Evolutionary conservation across 2,329 filamentous ascomycete genomes (phyloP), one percentile per base, ranked within the genome.

Genomic region (Pseudocercospora pini-densiflorae): DNA sequence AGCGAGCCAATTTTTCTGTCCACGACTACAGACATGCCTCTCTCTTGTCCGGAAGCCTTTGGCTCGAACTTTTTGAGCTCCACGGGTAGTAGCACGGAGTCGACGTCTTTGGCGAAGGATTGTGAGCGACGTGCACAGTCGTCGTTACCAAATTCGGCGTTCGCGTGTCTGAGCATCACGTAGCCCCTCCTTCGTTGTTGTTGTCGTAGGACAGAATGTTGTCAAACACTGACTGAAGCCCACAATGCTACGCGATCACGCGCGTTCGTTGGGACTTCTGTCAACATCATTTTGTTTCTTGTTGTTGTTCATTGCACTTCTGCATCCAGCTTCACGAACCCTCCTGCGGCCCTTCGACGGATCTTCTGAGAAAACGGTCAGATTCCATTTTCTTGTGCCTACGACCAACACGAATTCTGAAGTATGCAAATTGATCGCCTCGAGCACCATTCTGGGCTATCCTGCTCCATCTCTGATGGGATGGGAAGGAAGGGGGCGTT

Each of bases 381-480:
- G 43, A 23, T 24, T 68, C 27, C 65, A 68, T 57, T 23, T 62
- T 36, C 51, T 68, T 29, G 27, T 68, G n/a, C 65, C 63, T 23
- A 59, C 62, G 6, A 62, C 62, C 5, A 29, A 19, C 23, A 58
- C 36, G n/a, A 68, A 65, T 27, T 19, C 23, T 9, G 53, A 68
- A 14, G 49, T 62, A 12, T 68, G 65, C 59, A 62, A 62, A 33
- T 19, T 62, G 33, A 47, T 68, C 58, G 27, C 59, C 14, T 62
- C 64, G 8, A 82, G 85, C 0, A 85, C 86, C 75, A 80, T 88
- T 19, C 78, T 88, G 47, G 82, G 85, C 67, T 89, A 88, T 62
- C 87, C 87, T 8, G 83, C 86, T 19, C 85, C 87, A 6, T 86
- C 83, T 1, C 19, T 69, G 9, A 40, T 69, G 27, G 62, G 62